These are phyloP conservation scores for Boletales sp. DNA, from an alignment of 768 basidiomycete species.

Conservation along the genomic window DNA sequence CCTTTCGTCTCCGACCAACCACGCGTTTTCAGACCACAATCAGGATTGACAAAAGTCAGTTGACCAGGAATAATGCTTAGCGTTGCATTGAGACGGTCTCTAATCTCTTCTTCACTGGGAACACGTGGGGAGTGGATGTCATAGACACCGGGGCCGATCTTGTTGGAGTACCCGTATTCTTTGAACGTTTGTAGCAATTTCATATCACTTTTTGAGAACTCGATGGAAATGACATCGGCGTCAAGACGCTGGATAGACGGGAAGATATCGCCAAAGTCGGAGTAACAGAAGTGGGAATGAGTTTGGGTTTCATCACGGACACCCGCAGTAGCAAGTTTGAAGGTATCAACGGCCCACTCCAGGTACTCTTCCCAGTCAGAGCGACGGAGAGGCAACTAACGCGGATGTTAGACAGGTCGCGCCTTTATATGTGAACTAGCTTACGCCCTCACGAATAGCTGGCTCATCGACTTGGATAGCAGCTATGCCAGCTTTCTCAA, in stretches of 20 bases:
- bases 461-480: slow-evolving; percentile 99
- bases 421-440: slow-evolving; percentile 24
- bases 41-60: slow-evolving; percentile 91
- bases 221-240: slow-evolving; percentile 98
- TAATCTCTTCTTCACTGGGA: slow-evolving; percentile 89
- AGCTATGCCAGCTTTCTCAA: slow-evolving; percentile 93
- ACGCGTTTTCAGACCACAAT: slow-evolving; percentile 98
- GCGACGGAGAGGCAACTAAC: slow-evolving; percentile 89
- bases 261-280: slow-evolving; percentile 99
- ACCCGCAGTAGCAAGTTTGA: slow-evolving; percentile 96
- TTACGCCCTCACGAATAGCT: slow-evolving; percentile 96
- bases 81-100: slow-evolving; percentile 85
- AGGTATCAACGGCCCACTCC: slow-evolving; percentile 98
- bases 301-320: slow-evolving; percentile 93
- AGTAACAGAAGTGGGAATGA: slow-evolving; percentile 99
- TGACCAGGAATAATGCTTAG: slow-evolving; percentile 75
- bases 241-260: slow-evolving; percentile 94
- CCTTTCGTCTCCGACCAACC: slow-evolving; percentile 97
- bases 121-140: slow-evolving; percentile 99
- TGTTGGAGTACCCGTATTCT: slow-evolving; percentile 92
- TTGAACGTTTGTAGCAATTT: slow-evolving; percentile 96
- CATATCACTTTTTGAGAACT: slow-evolving; percentile 98
- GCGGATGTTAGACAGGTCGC: slow-evolving; percentile 1
- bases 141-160: slow-evolving; percentile 97
- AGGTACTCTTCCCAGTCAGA: slow-evolving; percentile 96